Evolutionary conservation across 2,329 filamentous ascomycete species (phyloP), one percentile per base, ranked within the genome.

Genomic region (Nothophoma quercina): DNA sequence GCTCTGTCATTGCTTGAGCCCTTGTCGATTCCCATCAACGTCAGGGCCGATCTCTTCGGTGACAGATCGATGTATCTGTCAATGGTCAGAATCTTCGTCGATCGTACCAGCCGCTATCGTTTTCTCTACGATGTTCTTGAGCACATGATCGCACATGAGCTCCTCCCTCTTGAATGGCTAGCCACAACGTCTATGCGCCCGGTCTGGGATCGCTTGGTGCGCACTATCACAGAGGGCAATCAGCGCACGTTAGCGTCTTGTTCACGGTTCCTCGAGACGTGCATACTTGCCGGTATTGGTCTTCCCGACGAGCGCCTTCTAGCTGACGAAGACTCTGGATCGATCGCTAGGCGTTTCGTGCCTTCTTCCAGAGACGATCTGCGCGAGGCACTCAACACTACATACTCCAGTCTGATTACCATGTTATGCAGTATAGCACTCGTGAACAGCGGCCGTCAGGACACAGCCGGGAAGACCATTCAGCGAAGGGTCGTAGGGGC

Each of bases 81-180:
- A 19, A 60, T 68, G 12, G 58, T 67, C 18, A 65, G 67, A 19
- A 50, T 39, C 4, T 73, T 71, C 44, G 70, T 69, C 6, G 55
- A 64, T 6, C 55, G 54, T 35, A 68, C 66, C 5, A 60, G 68
- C n/a, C 65, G 70, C 9, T 49, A 67, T 51, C 60, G 65, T 15
- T 67, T 75, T 16, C 58, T 75, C 4, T 75, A 70, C 49, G 67
- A 72, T n/a, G 36, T 69, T 3, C 50, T 76, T 2, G 65, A 68
- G 34, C 62, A 65, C 28, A 64, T 75, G 64, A 53, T 77, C 13
- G 65, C 64, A 9, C 57, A 70, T 35, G 67, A 72, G 28, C 61
- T 70, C 10, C 44, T 76, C 8, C 72, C 72, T 3, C 42, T 75
- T 8, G 73, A 75, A 44, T 76, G 74, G 74, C 55, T 75, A 13